phyloP scores from a whole-genome alignment of 192 early-diverging fungal species.

The Thamnidium elegans region DNA sequence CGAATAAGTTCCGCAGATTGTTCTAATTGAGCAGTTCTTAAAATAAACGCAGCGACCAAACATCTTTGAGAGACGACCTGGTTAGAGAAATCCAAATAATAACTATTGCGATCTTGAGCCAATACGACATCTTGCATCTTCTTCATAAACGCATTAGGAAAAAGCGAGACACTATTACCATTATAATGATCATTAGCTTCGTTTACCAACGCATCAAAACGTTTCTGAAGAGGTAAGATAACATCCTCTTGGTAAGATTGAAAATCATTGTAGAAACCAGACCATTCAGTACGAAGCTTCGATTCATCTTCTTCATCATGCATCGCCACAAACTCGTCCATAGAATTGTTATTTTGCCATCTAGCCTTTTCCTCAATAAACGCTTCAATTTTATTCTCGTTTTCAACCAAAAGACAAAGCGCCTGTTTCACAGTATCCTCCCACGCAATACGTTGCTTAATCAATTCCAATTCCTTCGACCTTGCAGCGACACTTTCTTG shows the following conservation, averaged over 20 bases:
- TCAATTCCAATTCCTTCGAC: constrained; percentile 20
- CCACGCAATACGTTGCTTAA: constrained; percentile 20
- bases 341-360: constrained; percentile 10
- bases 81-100: constrained; percentile 24
- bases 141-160: constrained; percentile 13
- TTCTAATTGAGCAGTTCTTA: constrained; percentile 22
- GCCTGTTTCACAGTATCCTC: constrained; percentile 13
- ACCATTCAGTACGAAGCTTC: neutral
- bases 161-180: neutral
- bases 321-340: neutral
- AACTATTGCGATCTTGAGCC: neutral
- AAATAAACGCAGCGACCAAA: constrained; percentile 19
- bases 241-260: constrained; percentile 7
- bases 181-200: neutral
- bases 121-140: constrained; percentile 11
- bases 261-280: constrained; percentile 1
- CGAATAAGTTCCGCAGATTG: constrained; percentile 24
- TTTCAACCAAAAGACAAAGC: neutral
- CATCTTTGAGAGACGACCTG: constrained; percentile 24
- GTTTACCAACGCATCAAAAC: neutral
- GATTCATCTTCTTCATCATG: constrained; percentile 3
- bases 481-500: constrained; percentile 21
- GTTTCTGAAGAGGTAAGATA: neutral
- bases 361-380: constrained; percentile 26
- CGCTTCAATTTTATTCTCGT: neutral